phyloP scores from a whole-genome alignment of 2,329 filamentous ascomycete species.

The Epichloe gansuensis region DNA sequence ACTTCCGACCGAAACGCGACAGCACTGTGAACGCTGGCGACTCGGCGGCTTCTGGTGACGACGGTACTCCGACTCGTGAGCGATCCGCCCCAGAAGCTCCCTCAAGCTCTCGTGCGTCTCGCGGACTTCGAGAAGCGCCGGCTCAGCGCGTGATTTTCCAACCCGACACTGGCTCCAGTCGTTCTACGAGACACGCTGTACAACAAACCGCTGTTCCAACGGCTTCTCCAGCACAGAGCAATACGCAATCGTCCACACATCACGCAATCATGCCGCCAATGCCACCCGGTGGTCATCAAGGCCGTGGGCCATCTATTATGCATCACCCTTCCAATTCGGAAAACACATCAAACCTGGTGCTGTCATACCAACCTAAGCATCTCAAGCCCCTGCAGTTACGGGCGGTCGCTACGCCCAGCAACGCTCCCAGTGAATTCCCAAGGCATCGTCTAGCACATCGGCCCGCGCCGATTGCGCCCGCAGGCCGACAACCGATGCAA shows the following conservation, averaged over 20 bases:
- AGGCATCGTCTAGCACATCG: conserved; percentile 31
- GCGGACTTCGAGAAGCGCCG: conserved; percentile 68
- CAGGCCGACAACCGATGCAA: conserved; percentile 35
- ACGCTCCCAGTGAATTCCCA: conserved; percentile 55
- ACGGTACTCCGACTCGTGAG: conserved; percentile 45
- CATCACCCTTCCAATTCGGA: conserved; percentile 45
- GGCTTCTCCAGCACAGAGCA: conserved; percentile 16
- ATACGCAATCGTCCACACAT: conserved; percentile 20
- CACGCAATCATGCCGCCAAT: conserved; percentile 20
- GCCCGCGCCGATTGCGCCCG: conserved; percentile 14
- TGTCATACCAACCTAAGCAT: conserved; percentile 57
- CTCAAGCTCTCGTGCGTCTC: conserved; percentile 45
- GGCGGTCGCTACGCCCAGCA: conserved; percentile 62
- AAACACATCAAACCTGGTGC: conserved; percentile 46
- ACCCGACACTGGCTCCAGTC: conserved; percentile 56
- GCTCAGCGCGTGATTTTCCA: conserved; percentile 77
- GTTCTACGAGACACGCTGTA: conserved; percentile 49
- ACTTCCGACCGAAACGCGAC: conserved; percentile 45
- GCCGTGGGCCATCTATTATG: conserved; percentile 30
- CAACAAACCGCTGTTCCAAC: conserved; percentile 27
- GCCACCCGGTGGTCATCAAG: conserved; percentile 17
- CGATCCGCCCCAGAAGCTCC: conserved; percentile 37
- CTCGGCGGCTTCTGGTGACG: conserved; percentile 46
- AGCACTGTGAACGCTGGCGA: conserved; percentile 41
- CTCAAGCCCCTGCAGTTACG: conserved; percentile 54